A percentile compares a stretch with the other conserved stretches of the same genome.
Conservation (phyloP, 1,284 basidiomycete genomes). For the Sanguinoderma infundibulare region DNA sequence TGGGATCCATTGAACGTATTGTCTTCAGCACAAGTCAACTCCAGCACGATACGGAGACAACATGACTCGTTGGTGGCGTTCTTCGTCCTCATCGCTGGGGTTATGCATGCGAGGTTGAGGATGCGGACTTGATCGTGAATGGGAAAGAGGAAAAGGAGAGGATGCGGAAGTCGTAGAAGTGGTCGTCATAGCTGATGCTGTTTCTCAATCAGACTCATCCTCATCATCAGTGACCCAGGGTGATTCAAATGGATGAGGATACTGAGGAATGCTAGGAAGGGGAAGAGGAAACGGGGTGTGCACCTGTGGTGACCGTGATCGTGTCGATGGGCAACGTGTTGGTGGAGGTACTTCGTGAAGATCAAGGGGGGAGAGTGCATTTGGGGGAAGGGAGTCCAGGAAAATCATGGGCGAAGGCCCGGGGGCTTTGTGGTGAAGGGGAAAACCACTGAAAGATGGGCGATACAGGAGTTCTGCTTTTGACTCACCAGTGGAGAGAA, state of each 20-base stretch:
- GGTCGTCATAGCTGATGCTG: conserved; percentile 64
- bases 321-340: conserved; percentile 19
- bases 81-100: conserved; percentile 44
- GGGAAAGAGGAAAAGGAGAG: conserved; percentile 42
- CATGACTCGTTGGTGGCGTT: conserved; percentile 30
- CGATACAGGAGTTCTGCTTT: conserved; percentile 23
- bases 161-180: conserved; percentile 58
- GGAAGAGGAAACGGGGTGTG: conserved; percentile 24
- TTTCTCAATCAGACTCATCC: conserved; percentile 77
- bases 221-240: conserved; percentile 74
- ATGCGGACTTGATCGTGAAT: conserved; percentile 33
- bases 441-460: conserved; percentile 49
- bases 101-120: conserved; percentile 35
- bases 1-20: too few relatives aligned
- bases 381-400: conserved; percentile 30
- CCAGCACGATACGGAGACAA: conserved; percentile 31
- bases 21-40: conserved; percentile 32
- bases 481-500: conserved; percentile 30
- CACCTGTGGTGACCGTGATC: conserved; percentile 27
- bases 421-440: conserved; percentile 41
- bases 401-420: conserved; percentile 33
- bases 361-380: conserved; percentile 22
- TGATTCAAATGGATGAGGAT: conserved; percentile 38
- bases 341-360: conserved; percentile 32
- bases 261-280: conserved; percentile 35